Evolutionary conservation across 2,329 filamentous ascomycete species (phyloP), one percentile per base, ranked within the genome.

Genomic region (Fusarium falciforme): DNA sequence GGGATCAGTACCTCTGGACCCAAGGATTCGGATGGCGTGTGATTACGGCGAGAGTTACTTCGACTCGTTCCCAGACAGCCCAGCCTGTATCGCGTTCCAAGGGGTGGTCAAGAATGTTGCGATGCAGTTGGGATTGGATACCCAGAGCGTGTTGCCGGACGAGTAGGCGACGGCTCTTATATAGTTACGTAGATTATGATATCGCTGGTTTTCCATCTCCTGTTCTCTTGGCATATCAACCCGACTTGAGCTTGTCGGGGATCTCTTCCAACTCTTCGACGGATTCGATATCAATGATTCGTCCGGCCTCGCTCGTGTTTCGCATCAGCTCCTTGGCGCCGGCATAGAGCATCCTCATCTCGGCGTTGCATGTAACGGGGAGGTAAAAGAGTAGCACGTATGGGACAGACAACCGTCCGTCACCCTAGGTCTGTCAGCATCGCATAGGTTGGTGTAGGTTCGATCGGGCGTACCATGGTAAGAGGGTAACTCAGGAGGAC

Each of bases 11-110:
- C 96, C 96, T 40, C 85, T 99, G 61, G 96, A 99, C 79, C 96
- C 96, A 5, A 88, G 96, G 71, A 98, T 99, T 76, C 94, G 96
- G 10, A 97, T 98, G 93, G 93, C 95, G 4, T 98, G 96, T 80
- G 96, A 99, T 82, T 98, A 94, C 82, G 96, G 97, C 6, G 96
- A 99, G 89, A 98, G 95, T 83, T 99, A 97, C 83, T 93, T 98
- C 79, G 95, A 98, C 79, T 92, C 91, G 27, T 99, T 94, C 82
- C 94, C 96, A 0, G 95, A 98, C 77, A 98, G 94, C 76, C 96
- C 96, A 36, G 95, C 96, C 2, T 97, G 94, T 79, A 86, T 88
- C 76, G 95, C 96, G 4, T 90, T 99, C 70, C 92, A 91, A 83
- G 87, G 87, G 38, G 95, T 99, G 11, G 95, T 99, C 38, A 90